Evolutionary conservation across 345 rosid genomes (phyloP), one percentile per base, ranked within the genome.

Genomic region (Pelargonium nanum): DNA sequence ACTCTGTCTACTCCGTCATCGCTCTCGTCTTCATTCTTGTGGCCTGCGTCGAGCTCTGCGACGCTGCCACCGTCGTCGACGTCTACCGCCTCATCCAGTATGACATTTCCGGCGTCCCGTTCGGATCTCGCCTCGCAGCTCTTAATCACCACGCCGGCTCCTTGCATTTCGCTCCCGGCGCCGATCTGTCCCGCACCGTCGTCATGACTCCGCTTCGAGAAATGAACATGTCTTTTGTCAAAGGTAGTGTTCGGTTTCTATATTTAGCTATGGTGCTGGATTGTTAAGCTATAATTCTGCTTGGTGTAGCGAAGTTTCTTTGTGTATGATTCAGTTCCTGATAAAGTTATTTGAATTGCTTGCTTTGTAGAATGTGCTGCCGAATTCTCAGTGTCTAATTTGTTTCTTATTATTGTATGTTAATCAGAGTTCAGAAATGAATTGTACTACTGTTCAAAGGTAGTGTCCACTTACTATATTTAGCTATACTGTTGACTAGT

Each of bases 31-130:
- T 89, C 70, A 69, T 87, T 26, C 86, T 93, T 65, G 78, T 93
- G 2, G 89, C 97, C 65, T 89, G 87, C 74, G 89, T 82, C 59
- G 94, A 93, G 79, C 99, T 93, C 69, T 85, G 97, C 68, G 96
- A 82, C 58, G 97, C 97, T 0, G 97, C 97, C 67, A 80, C 99
- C 56, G 97, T 86, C 58, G 91, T 93, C 54, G 97, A 93, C 70
- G 99, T 89, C 55, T 93, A 93, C 79, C 99, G 99, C 56, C 81
- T 93, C 21, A 89, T 93, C 53, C 99, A 93, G 61, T 93, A 93
- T 48, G 99, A 93, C 50, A 87, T 89, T 73, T 83, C 97, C 58
- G 96, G 97, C 45, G 85, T 70, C 4, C 96, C 86, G 4, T 87
- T 87, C 26, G 99, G 96, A 62, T 93, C 99, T 73, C 96, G 99